phyloP scores from a whole-genome alignment of 2,329 filamentous ascomycete species.

The Trichoderma semiorbis region DNA sequence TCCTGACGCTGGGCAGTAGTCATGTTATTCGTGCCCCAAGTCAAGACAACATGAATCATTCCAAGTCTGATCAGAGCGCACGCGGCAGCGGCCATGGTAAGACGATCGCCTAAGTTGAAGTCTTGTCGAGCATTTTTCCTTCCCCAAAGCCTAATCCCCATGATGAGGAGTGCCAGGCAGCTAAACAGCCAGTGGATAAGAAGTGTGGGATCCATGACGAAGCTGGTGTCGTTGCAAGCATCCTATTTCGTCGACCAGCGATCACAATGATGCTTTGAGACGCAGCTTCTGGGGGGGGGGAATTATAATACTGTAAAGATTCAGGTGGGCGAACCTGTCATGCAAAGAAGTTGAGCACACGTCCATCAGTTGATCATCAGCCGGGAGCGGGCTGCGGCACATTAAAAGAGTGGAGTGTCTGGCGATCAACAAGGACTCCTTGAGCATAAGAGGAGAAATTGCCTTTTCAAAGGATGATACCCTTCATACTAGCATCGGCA shows the following conservation, averaged over 20 bases:
- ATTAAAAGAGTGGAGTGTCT: conserved; percentile 1
- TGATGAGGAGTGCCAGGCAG: conserved; percentile 25
- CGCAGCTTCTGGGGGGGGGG: too few species aligned
- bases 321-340: neutral
- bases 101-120: conserved; percentile 24
- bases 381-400: neutral
- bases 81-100: conserved; percentile 40
- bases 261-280: neutral
- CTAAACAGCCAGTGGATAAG: conserved; percentile 28
- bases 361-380: neutral
- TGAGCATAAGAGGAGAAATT: neutral
- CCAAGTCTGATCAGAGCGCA: conserved; percentile 26
- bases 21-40: conserved; percentile 38
- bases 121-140: conserved; percentile 22
- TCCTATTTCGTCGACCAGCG: neutral
- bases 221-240: neutral
- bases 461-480: neutral
- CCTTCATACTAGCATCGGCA: neutral
- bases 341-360: neutral
- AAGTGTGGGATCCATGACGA: conserved; percentile 20
- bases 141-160: conserved; percentile 23
- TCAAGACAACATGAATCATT: conserved; percentile 34
- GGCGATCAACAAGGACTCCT: neutral
- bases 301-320: neutral
- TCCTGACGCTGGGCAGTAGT: conserved; percentile 22